Evolutionary conservation across 768 basidiomycete genomes (phyloP), one percentile per base, ranked within the genome.

Genomic region (Rhodocollybia butyracea): DNA sequence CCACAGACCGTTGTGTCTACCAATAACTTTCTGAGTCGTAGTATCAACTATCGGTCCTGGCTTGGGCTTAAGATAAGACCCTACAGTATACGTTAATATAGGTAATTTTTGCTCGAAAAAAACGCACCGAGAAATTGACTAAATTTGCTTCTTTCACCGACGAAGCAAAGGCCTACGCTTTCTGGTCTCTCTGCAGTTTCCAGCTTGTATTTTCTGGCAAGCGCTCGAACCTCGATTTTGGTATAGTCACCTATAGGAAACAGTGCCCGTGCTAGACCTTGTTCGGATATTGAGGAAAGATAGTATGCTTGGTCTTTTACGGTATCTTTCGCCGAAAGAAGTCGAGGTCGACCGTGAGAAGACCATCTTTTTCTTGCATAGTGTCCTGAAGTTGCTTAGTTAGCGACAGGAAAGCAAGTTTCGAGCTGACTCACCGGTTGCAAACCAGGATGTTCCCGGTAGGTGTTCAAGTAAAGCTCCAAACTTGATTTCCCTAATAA

Each of bases 141-240:
- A 60, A 96, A 95, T 46, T 73, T 79, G 10, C 77, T 75, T 63
- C 87, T 84, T 64, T 94, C 83, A 4, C 94, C 95, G 1, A 98
- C 85, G 60, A 98, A 98, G 64, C 95, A 98, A 17, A 98, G 80
- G 0, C 95, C 95, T 84, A 96, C 94, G 68, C 91, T 94, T 65
- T 98, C 95, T 17, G 76, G 78, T 57, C 91, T 78, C 2, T 80
- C 75, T 0, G 91, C 90, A 2, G 87, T 94, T 3, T 86, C 85
- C 19, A 98, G 69, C 1, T 67, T 71, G 66, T 80, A 80, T 30
- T 69, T 69, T 29, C 57, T 27, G 0, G 95, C 95, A 17, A 96
- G 71, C 55, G 79, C 75, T 13, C 93, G 80, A 0, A 97, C 91
- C 60, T 87, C 74, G 0, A 75, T 59, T 69, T 98, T 98, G 5